Base-by-base conservation (phyloP, 164 flowering plant species). In the Stephania japonica region DNA sequence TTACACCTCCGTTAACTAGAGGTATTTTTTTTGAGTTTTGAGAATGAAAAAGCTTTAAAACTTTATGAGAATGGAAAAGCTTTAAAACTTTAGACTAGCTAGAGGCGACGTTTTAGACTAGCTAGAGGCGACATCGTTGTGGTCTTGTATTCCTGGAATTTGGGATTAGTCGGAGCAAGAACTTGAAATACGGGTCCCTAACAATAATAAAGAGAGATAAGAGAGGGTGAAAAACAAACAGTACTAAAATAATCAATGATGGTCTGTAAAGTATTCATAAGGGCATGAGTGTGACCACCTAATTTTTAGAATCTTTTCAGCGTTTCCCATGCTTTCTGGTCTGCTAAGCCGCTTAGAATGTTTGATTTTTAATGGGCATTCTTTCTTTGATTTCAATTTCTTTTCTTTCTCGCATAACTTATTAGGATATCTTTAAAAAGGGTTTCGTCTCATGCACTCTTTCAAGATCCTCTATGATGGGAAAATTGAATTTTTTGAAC, bases 371-470 rank as follows among this genome's bases (percentile, higher is more conserved):
- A 18, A 56, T 56, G 63, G 23, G 63, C 5, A 18, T 18, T 56
- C 23, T 14, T n/a, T 56, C 7, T 18, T 56, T 18, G 62, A 56
- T 56, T 14, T 56, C 19, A 5, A 16, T 56, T 56, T 56, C n/a
- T 18, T 56, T 56, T 56, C 21, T 56, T 56, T 13, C 63, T 56
- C 1, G 23, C n/a, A 4, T 32, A 32, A 32, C 38, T 32, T 32
- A 32, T 56, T 56, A 18, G 63, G n/a, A 4, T 19, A 56, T 56
- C 63, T 56, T 56, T 14, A 10, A 56, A 19, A 56, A 21, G 21
- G n/a, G 23, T 56, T 56, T 56, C 63, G n/a, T 56, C 63, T 56
- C 63, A 56, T 18, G 63, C 63, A 56, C 63, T 56, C 63, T n/a
- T 32, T 56, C 23, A 56, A 56, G 63, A 56, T 56, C 63, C 5